Evolutionary conservation across 179 eudicot genomes (phyloP), one percentile per base, ranked within the genome.

Genomic region (Gypsophila paniculata): DNA sequence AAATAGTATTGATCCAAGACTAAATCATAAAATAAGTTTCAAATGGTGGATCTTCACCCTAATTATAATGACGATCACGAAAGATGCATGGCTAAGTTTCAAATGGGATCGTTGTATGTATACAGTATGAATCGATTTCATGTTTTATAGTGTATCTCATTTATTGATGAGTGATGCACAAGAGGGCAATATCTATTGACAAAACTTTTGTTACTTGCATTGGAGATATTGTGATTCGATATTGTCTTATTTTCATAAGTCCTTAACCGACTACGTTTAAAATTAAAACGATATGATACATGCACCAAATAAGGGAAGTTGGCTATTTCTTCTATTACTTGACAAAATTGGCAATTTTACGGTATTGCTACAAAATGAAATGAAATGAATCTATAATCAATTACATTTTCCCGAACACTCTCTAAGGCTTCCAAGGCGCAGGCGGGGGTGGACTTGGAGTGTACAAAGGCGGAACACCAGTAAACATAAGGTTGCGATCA

Each of bases 371-470:
- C 6, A 3, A 32, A 53, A 57, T 29, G 5, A 67, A 54, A 54
- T 54, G 6, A 54, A 54, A 18, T 7, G 23, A 54, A 54, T 54
- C 8, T 36, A 38, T 61, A 61, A 8, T 32, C 42, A 61, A 25
- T 32, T 61, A 32, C 21, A 0, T 23, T 18, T 26, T 4, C 4
- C 7, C 6, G 22, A 29, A 34, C 25, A 19, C 17, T n/a, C 57
- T 44, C 79, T 52, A 84, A 5, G 97, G 97, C 77, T 39, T 88
- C 96, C 97, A 91, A 53, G 97, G 93, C n/a, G 96, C 77, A 4
- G 94, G 96, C 0, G 96, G 96, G 2, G 98, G 98, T 8, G 98
- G 94, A 57, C 77, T 65, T 2, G 46, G 66, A 2, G 89, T 89
- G 63, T 71, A 87, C 60, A 92, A 60, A 1, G 96, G 96, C 0